Evolutionary conservation across 768 basidiomycete genomes (phyloP).

Genomic region (Lactifluus volemus): DNA sequence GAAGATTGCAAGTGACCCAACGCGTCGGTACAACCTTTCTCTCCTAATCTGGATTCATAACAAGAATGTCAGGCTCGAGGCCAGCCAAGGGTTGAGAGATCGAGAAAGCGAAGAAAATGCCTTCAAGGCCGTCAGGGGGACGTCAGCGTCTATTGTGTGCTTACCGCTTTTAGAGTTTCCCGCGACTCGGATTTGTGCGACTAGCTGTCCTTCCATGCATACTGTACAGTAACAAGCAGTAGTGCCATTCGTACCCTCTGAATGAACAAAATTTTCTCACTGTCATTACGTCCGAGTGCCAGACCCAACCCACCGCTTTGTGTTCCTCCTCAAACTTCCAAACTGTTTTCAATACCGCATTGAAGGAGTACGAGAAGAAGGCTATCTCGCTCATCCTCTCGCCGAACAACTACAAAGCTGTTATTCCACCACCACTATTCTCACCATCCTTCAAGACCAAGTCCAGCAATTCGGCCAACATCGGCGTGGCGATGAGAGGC

Average conservation of each 20-base stretch:
- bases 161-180: no score
- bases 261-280: no score
- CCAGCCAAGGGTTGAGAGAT: slow-evolving; percentile 21
- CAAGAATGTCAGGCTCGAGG: slow-evolving; percentile 24
- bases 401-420: neutral
- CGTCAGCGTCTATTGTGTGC: no score
- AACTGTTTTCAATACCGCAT: neutral
- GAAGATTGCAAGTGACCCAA: slow-evolving; percentile 18
- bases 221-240: no score
- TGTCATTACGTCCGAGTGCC: neutral
- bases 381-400: neutral
- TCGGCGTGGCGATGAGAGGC: no score
- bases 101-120: slow-evolving; percentile 15
- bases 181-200: no score
- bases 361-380: neutral
- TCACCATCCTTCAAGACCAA: neutral
- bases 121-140: slow-evolving; percentile 16
- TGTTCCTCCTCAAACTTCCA: neutral
- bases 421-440: neutral
- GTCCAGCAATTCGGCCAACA: neutral
- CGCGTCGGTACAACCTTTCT: slow-evolving; percentile 20
- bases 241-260: no score
- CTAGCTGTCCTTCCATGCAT: no score
- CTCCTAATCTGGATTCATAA: slow-evolving; percentile 25
- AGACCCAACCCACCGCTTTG: neutral